These are phyloP conservation scores for Bipolaris gigantea DNA, from an alignment of 2,329 filamentous ascomycete species.

Conservation along the genomic window DNA sequence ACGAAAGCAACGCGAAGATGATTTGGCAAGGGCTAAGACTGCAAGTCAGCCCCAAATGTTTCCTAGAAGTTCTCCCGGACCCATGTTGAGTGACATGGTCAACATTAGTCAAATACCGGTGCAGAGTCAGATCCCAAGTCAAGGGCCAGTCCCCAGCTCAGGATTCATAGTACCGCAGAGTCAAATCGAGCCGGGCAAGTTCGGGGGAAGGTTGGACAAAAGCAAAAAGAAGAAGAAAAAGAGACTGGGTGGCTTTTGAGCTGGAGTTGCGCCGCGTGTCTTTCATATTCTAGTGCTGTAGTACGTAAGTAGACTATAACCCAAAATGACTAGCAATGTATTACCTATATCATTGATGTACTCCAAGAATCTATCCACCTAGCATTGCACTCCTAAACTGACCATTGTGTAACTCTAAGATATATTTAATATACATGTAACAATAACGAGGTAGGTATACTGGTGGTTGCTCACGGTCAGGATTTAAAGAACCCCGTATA, in stretches of 20 bases:
- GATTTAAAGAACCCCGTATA: no score
- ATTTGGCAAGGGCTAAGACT: conserved; percentile 22
- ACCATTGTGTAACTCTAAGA: no score
- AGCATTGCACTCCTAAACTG: no score
- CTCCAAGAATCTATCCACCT: no score
- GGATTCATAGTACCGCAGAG: conserved; percentile 24
- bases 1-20: conserved; percentile 47
- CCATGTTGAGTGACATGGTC: conserved; percentile 19
- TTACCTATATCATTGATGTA: no score
- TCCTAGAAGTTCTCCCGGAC: conserved; percentile 35
- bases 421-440: no score
- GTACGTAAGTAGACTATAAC: no score
- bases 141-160: conserved; percentile 3
- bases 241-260: conserved; percentile 36
- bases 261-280: no score
- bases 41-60: conserved; percentile 25
- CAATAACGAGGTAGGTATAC: no score
- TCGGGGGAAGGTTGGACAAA: conserved; percentile 38
- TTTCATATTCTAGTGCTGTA: not conserved
- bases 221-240: conserved; percentile 43
- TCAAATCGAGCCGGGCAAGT: conserved; percentile 41
- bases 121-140: conserved; percentile 10
- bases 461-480: no score
- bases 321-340: no score
- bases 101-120: conserved; percentile 33